Conservation (phyloP, 2,329 filamentous ascomycete genomes). For the Fusarium buxicola region DNA sequence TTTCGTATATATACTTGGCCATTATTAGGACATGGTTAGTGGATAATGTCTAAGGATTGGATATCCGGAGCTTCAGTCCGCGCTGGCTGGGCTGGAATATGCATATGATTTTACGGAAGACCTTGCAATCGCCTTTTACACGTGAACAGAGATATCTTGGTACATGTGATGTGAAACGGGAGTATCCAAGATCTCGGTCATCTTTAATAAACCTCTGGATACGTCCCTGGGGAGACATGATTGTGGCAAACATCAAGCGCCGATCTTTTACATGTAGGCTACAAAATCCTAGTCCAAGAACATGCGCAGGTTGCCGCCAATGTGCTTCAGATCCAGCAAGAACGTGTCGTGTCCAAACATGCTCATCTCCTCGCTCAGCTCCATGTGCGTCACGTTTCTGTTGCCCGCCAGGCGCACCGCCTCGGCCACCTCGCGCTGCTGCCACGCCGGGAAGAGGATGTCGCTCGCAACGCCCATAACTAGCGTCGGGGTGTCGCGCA, state of each 20-base stretch:
- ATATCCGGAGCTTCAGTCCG: slow-evolving; percentile 16
- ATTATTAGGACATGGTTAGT: slow-evolving; percentile 40
- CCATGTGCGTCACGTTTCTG: slow-evolving; percentile 83
- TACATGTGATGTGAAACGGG: background rate
- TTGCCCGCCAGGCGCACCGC: slow-evolving; percentile 84
- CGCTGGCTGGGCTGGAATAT: slow-evolving; percentile 8
- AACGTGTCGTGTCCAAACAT: slow-evolving; percentile 98
- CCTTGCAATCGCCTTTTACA: background rate
- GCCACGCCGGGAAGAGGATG: slow-evolving; percentile 97
- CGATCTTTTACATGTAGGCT: slow-evolving; percentile 1
- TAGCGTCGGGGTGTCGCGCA: slow-evolving; percentile 83
- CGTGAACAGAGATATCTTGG: background rate
- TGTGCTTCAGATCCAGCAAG: slow-evolving; percentile 88
- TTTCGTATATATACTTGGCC: slow-evolving; percentile 25
- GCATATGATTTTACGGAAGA: slow-evolving; percentile 19
- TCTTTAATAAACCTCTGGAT: too few species aligned
- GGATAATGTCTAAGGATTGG: slow-evolving; percentile 39
- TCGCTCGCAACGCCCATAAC: slow-evolving; percentile 96
- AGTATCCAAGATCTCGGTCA: too few species aligned
- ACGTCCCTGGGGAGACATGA: background rate
- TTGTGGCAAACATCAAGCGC: background rate
- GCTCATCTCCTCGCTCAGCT: slow-evolving; percentile 93
- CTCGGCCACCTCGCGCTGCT: slow-evolving; percentile 93
- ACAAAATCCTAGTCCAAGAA: slow-evolving; percentile 72
- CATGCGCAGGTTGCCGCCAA: slow-evolving; percentile 83